Conservation (phyloP, 192 early-diverging fungal genomes). For the Coemansia sp. region DNA sequence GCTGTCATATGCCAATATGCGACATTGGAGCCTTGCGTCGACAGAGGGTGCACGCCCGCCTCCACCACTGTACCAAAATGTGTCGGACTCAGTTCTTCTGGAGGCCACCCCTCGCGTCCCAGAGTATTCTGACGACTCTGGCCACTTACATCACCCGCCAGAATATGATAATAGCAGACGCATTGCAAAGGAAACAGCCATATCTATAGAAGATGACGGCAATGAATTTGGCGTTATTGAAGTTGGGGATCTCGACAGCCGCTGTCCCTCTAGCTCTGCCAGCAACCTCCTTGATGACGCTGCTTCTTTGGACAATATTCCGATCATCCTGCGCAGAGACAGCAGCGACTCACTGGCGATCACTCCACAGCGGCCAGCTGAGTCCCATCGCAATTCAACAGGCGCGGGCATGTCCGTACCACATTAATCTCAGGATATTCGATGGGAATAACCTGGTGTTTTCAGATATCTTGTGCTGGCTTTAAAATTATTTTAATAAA, state of each 20-base stretch:
- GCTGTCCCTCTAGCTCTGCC: neutral
- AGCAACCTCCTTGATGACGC: constrained; percentile 2
- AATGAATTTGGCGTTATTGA: constrained; percentile 2
- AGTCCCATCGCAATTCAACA: constrained; percentile 2
- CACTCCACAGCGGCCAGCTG: neutral
- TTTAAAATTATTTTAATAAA: neutral
- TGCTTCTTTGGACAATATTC: neutral
- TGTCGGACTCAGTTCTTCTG: constrained; percentile 63
- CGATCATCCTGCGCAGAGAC: constrained; percentile 3
- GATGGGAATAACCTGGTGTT: neutral
- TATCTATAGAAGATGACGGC: constrained; percentile 5
- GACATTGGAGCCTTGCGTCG: constrained; percentile 47
- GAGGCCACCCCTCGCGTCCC: constrained; percentile 3
- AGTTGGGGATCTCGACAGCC: constrained; percentile 4
- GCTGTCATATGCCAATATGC: constrained; percentile 48
- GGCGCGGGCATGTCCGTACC: neutral
- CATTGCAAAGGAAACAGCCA: constrained; percentile 1
- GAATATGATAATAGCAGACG: constrained; percentile 18
- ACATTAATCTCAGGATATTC: neutral
- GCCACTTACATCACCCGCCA: constrained; percentile 12
- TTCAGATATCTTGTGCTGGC: neutral
- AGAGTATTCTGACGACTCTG: neutral
- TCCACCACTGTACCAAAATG: constrained; percentile 58
- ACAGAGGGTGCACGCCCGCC: constrained; percentile 44
- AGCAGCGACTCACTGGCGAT: constrained; percentile 7